These are phyloP conservation scores for Psilocybe tampanensis DNA, from an alignment of 768 basidiomycete genomes.

Conservation along the genomic window DNA sequence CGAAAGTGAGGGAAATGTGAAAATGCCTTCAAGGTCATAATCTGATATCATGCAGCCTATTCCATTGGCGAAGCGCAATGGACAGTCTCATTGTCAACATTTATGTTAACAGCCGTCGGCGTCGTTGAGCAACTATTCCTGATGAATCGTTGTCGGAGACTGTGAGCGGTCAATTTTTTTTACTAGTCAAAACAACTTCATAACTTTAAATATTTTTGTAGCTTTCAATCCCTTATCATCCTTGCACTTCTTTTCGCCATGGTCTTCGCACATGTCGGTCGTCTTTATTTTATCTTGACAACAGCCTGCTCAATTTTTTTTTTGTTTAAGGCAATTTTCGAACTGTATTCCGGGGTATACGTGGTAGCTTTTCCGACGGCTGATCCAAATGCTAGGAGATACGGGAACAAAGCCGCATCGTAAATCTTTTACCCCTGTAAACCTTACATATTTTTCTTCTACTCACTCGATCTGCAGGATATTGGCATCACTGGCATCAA, in stretches of 20 bases:
- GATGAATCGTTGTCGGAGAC: conserved; percentile 22
- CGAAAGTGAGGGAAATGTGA: conserved; percentile 3
- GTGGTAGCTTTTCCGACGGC: conserved; percentile 16
- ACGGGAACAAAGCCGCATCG: conserved; percentile 18
- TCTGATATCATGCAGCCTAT: conserved; percentile 10
- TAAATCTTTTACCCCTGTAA: background rate
- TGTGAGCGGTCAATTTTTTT: conserved; percentile 12
- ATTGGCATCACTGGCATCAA: conserved; percentile 14
- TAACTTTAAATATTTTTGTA: background rate
- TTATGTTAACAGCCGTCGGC: conserved; percentile 18
- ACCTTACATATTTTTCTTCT: background rate
- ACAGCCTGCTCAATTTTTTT: background rate
- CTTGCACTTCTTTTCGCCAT: conserved; percentile 14
- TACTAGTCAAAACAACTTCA: background rate
- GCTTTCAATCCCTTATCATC: conserved; percentile 18
- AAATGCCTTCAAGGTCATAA: background rate
- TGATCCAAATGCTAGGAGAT: conserved; percentile 16
- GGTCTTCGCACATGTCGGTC: conserved; percentile 21
- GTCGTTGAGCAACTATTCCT: conserved; percentile 24
- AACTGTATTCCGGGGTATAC: conserved; percentile 23
- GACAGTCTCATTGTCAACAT: conserved; percentile 21
- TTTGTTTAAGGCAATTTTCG: conserved; percentile 18
- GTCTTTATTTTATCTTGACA: background rate
- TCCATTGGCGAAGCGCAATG: conserved; percentile 15
- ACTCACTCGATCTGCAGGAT: conserved; percentile 7